A percentile compares a stretch with the other conserved stretches of the same genome.
Evolutionary conservation across 1,284 basidiomycete species (phyloP).

Genomic region (Heterobasidion annosum): DNA sequence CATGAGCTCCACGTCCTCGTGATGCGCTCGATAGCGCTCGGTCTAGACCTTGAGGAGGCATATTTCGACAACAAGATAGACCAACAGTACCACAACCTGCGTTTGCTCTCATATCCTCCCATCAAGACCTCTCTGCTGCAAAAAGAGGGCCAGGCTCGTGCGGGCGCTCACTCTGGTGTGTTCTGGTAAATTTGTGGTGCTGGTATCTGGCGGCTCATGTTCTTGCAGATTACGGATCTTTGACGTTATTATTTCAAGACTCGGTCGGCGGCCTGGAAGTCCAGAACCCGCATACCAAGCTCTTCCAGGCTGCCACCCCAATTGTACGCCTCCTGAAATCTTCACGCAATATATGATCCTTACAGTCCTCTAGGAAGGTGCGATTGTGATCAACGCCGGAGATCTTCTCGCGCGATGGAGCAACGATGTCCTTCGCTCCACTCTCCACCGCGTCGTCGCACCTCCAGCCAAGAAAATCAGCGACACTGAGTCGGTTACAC

Average conservation of each 20-base stretch:
- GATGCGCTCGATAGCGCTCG: conserved; percentile 77
- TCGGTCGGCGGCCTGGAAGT: conserved; percentile 79
- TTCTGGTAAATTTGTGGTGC: neutral
- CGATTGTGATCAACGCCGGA: conserved; percentile 79
- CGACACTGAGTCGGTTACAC: conserved; percentile 44
- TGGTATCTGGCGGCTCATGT: neutral
- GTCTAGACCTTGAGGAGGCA: conserved; percentile 58
- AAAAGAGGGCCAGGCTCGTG: conserved; percentile 64
- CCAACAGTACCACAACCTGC: conserved; percentile 70
- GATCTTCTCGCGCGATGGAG: conserved; percentile 81
- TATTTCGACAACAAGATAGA: conserved; percentile 72
- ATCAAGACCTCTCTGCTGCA: conserved; percentile 50
- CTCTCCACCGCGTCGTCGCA: conserved; percentile 75
- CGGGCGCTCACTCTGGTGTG: conserved; percentile 69
- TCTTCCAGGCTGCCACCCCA: conserved; percentile 65
- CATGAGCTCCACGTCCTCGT: conserved; percentile 67
- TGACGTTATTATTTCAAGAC: conserved; percentile 83
- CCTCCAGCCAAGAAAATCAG: conserved; percentile 45
- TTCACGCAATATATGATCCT: conserved; percentile 7
- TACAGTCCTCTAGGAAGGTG: conserved; percentile 44
- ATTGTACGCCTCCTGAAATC: conserved; percentile 43
- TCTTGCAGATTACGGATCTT: conserved; percentile 65
- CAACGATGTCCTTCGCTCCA: conserved; percentile 73
- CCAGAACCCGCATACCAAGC: conserved; percentile 64
- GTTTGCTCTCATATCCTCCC: conserved; percentile 69